phyloP scores from a whole-genome alignment of 352 stramenopile genomes.

The Pythium periplocum region DNA sequence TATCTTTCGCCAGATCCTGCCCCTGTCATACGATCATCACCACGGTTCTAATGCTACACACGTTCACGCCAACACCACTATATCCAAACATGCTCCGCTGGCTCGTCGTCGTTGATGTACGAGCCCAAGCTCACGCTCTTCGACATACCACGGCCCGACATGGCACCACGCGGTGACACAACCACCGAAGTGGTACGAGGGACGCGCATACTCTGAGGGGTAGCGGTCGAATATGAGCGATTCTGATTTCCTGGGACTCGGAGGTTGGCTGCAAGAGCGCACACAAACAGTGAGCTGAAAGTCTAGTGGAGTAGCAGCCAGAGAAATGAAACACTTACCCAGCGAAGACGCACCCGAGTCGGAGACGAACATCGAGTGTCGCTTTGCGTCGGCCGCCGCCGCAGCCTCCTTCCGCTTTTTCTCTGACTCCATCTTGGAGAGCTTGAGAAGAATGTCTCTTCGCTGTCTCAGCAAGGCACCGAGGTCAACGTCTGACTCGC shows the following conservation, averaged over 20 bases:
- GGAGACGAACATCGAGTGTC: conserved; percentile 42
- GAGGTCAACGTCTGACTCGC: conserved; percentile 82
- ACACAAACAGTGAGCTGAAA: conserved; percentile 5
- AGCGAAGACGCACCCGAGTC: conserved; percentile 30
- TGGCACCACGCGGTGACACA: conserved; percentile 36
- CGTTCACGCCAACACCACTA: conserved; percentile 24
- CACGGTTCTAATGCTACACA: conserved; percentile 14
- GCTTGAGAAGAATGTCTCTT: conserved; percentile 69
- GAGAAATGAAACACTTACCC: conserved; percentile 11
- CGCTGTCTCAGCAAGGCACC: conserved; percentile 64
- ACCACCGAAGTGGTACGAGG: conserved; percentile 42
- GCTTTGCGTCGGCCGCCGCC: conserved; percentile 15
- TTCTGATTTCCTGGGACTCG: conserved; percentile 33
- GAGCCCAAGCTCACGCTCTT: conserved; percentile 71
- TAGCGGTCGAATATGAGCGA: no score
- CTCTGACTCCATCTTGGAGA: conserved; percentile 54
- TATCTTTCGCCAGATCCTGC: no score
- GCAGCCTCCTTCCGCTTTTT: conserved; percentile 40
- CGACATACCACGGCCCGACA: conserved; percentile 43
- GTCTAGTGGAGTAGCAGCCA: conserved; percentile 12
- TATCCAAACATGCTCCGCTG: conserved; percentile 69
- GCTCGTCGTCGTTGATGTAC: conserved; percentile 63
- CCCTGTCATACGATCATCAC: no score
- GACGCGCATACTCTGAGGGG: conserved; percentile 37
- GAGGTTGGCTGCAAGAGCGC: conserved; percentile 35